Evolutionary conservation across 176 grass and related monocot species (phyloP), one percentile per base, ranked within the genome.

Genomic region (Carex myosuroides): DNA sequence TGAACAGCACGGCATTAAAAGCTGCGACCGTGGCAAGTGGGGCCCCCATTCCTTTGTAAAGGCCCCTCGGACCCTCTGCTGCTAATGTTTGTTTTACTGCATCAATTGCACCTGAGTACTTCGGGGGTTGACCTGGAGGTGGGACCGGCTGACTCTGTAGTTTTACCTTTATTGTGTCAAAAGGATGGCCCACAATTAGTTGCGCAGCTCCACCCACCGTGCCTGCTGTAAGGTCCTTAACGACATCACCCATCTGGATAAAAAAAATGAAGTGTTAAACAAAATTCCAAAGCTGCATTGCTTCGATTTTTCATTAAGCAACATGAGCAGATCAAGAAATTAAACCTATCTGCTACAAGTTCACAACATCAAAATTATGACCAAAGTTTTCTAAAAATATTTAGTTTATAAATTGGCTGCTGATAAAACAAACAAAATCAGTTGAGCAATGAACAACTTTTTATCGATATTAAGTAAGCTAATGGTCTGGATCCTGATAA

Each of bases 41-140:
- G 70, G 92, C 90, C 10, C 94, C 94, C 94, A 97, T 97, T 22
- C 94, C 92, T 85, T 94, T 97, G 84, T 97, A 97, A 12, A 97
- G 83, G 8, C 94, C 94, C 72, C 87, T 81, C 4, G 94, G 81
- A 0, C 94, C 94, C 48, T 94, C 94, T 5, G 90, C 87, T 10
- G 85, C 84, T 2, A 94, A 13, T 14, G 94, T 94, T 87, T 97
- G 87, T 85, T 84, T 91, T 26, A 92, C 89, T 13, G 92, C 94
- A 79, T 92, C 94, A 39, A 82, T 78, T 57, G 94, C 90, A 14
- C 94, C 94, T 6, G 92, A 71, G 68, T 88, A 97, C 70, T 85
- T 89, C 1, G 94, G 90, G 21, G 81, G 85, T 84, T 87, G 92
- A 53, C 92, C 92, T 0, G 90, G 90, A 7, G 81, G 73, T 12